Evolutionary conservation across 23 red algal species (phyloP).

Genomic region (Pyropia haitanensis): DNA sequence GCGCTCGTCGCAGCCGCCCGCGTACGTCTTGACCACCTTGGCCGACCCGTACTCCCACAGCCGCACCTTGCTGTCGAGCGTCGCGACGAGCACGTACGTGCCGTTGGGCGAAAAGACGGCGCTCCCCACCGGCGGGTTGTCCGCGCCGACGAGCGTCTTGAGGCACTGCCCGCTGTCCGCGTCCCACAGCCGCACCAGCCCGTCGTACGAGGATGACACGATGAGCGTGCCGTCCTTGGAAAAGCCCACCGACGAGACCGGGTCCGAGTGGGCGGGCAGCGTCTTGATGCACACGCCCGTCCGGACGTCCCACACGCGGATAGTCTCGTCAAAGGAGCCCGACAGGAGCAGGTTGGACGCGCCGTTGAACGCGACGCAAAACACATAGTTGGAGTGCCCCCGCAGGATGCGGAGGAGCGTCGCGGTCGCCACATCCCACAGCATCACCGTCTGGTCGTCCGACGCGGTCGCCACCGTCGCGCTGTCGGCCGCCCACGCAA

Average conservation of each 20-base stretch:
- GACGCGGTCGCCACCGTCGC: conserved; percentile 55
- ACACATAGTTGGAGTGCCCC: conserved; percentile 87
- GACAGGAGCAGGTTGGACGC: conserved; percentile 69
- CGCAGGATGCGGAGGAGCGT: conserved; percentile 41
- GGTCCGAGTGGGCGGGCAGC: conserved; percentile 75
- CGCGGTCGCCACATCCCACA: conserved; percentile 67
- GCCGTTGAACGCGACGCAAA: conserved; percentile 76
- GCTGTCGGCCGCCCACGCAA: conserved; percentile 69
- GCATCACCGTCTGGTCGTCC: conserved; percentile 75
- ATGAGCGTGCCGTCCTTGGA: conserved; percentile 86
- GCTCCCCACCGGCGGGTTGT: conserved; percentile 62
- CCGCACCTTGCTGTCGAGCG: conserved; percentile 72
- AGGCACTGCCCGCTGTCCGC: conserved; percentile 59
- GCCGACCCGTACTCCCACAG: conserved; percentile 77
- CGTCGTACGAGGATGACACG: conserved; percentile 85
- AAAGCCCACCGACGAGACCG: conserved; percentile 85
- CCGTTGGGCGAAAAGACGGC: conserved; percentile 92
- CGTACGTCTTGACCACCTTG: conserved; percentile 87
- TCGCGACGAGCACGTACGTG: conserved; percentile 69
- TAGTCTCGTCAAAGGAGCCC: conserved; percentile 81
- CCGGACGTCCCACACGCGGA: conserved; percentile 82
- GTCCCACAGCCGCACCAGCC: conserved; percentile 86
- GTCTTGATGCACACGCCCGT: conserved; percentile 38
- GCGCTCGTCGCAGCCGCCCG: conserved; percentile 58
- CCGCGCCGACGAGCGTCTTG: conserved; percentile 75